Conservation (phyloP, 495 filamentous ascomycete genomes). For the Letharia columbiana region DNA sequence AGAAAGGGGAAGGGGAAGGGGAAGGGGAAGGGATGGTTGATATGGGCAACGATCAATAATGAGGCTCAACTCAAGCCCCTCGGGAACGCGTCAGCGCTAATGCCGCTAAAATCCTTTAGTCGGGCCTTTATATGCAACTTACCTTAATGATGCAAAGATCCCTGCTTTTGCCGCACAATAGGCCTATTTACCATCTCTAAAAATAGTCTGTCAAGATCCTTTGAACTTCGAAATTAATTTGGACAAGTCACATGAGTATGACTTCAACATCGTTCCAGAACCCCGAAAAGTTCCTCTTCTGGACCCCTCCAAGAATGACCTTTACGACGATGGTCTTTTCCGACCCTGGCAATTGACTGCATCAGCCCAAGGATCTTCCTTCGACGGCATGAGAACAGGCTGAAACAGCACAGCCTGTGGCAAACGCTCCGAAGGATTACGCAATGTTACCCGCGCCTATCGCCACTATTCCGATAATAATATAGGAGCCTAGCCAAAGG, state of each 20-base stretch:
- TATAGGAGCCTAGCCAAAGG: background rate
- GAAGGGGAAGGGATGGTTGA: slow-evolving; percentile 1
- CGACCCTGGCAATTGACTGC: background rate
- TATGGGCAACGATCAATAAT: slow-evolving; percentile 4
- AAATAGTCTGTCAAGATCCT: background rate
- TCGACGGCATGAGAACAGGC: background rate
- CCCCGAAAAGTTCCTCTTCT: background rate
- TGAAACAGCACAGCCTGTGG: background rate
- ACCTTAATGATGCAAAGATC: background rate
- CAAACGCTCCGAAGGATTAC: background rate
- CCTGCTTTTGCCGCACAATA: slow-evolving; percentile 11
- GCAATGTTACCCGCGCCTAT: background rate
- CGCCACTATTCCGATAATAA: background rate
- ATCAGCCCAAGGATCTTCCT: background rate
- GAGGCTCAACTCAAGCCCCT: background rate
- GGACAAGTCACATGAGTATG: background rate
- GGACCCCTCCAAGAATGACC: too few relatives aligned
- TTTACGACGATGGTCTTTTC: too few relatives aligned
- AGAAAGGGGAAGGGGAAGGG: background rate
- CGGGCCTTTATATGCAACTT: background rate
- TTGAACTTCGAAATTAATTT: too few relatives aligned
- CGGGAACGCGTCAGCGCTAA: background rate
- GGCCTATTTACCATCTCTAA: background rate
- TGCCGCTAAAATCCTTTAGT: background rate
- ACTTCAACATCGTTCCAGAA: background rate